phyloP scores from a whole-genome alignment of 169 alveolate species.

The Plasmodium vivax region DNA sequence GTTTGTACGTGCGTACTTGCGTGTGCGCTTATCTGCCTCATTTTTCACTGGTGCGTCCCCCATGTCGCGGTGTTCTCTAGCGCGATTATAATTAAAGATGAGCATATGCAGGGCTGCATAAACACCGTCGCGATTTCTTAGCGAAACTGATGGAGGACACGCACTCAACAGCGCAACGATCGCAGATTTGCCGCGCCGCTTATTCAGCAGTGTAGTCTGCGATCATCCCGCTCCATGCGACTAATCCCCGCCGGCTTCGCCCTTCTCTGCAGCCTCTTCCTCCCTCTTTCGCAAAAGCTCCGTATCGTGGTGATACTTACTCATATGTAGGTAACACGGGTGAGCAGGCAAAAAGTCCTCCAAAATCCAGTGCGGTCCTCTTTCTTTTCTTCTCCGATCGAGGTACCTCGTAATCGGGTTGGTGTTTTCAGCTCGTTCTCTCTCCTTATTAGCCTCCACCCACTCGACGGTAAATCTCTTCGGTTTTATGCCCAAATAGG shows the following conservation, averaged over 20 bases:
- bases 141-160: background rate
- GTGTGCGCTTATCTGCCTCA: background rate
- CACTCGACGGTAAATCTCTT: conserved; percentile 91
- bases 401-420: conserved; percentile 90
- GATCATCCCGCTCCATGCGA: background rate
- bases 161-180: background rate
- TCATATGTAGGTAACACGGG: conserved; percentile 84
- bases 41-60: background rate
- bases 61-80: background rate
- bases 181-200: background rate
- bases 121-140: background rate
- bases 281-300: conserved; percentile 76
- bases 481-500: conserved; percentile 88
- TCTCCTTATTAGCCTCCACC: conserved; percentile 90
- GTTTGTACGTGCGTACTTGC: background rate
- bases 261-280: conserved; percentile 73
- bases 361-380: conserved; percentile 90
- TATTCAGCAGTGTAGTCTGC: background rate
- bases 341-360: conserved; percentile 88
- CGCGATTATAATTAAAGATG: background rate
- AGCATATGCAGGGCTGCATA: background rate
- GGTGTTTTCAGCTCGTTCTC: conserved; percentile 91
- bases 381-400: conserved; percentile 89
- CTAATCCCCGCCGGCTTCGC: background rate
- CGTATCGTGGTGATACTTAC: conserved; percentile 87